These are phyloP conservation scores for Mycena amicta DNA, from an alignment of 768 basidiomycete genomes.

Conservation along the genomic window DNA sequence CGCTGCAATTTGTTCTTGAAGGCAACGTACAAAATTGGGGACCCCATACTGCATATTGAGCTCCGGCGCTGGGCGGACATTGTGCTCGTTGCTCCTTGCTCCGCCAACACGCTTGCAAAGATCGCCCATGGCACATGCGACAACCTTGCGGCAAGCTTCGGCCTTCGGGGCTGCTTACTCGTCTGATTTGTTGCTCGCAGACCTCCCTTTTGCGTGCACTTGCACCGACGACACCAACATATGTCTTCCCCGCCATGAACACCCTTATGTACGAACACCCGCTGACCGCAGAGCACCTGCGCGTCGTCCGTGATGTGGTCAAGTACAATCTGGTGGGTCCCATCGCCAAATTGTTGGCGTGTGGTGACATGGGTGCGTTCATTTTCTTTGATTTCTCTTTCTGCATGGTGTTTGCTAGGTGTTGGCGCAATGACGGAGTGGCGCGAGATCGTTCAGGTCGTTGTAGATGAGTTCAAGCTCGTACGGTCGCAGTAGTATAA, in stretches of 20 bases:
- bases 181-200: no score
- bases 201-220: conserved; percentile 85
- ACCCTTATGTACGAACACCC: conserved; percentile 97
- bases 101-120: conserved; percentile 95
- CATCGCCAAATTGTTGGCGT: conserved; percentile 85
- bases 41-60: conserved; percentile 96
- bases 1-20: no score
- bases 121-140: conserved; percentile 89
- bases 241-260: conserved; percentile 97
- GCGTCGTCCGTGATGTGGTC: conserved; percentile 71
- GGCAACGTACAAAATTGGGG: conserved; percentile 76
- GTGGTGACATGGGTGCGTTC: conserved; percentile 85
- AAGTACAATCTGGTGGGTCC: conserved; percentile 85
- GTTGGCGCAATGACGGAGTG: conserved; percentile 97
- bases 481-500: no score
- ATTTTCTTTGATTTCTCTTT: conserved; percentile 2
- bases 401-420: conserved; percentile 45
- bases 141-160: conserved; percentile 68
- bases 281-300: conserved; percentile 82
- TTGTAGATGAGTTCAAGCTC: conserved; percentile 57
- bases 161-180: no score
- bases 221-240: conserved; percentile 81
- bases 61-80: conserved; percentile 93
- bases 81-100: conserved; percentile 93
- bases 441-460: conserved; percentile 81